Conservation (phyloP, 306 rosid genomes). For the Geum urbanum region DNA sequence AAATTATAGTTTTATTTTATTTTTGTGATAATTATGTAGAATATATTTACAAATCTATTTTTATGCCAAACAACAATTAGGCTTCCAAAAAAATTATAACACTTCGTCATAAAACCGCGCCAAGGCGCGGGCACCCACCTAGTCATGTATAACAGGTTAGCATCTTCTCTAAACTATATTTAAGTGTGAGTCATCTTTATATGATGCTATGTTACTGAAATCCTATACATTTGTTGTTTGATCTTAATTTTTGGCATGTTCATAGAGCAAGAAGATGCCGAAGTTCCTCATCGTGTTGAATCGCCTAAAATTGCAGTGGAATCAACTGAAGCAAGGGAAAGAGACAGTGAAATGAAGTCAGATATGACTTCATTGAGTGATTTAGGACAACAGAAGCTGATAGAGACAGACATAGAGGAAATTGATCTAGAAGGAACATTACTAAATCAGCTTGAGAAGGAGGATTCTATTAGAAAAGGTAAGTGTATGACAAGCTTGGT, state of each 20-base stretch:
- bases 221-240: not conserved
- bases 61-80: too few species aligned
- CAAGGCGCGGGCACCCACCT: too few species aligned
- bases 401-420: constrained; percentile 25
- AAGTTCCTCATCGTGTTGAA: constrained; percentile 24
- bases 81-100: too few species aligned
- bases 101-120: too few species aligned
- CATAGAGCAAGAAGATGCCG: constrained; percentile 36
- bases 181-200: not conserved
- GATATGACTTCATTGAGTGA: constrained; percentile 15
- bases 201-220: not conserved
- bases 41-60: too few species aligned
- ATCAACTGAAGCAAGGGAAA: constrained; percentile 25
- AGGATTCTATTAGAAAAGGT: constrained; percentile 50
- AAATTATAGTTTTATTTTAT: too few species aligned
- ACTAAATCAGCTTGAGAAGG: constrained; percentile 30
- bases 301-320: constrained; percentile 23
- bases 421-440: constrained; percentile 19
- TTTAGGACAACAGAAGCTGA: constrained; percentile 22
- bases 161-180: not conserved
- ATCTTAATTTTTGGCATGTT: not conserved
- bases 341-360: constrained; percentile 23
- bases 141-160: constrained; percentile 24
- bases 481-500: not conserved
- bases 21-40: too few species aligned